Percentiles rank a stretch among this genome's conserved stretches.
phyloP scores from a whole-genome alignment of 1,284 basidiomycete species.

The Puccinia horiana region DNA sequence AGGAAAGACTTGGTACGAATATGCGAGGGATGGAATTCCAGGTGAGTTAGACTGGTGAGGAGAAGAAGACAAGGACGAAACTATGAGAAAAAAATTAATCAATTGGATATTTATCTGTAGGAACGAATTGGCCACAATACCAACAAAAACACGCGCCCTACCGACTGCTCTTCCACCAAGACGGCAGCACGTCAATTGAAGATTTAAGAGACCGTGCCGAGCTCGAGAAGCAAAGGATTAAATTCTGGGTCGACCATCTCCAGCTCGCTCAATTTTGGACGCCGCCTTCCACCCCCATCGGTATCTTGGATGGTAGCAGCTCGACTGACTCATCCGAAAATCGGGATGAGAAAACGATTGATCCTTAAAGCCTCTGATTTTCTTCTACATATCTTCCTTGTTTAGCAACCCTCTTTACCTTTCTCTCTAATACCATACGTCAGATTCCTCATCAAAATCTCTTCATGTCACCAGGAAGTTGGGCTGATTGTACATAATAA shows the following conservation, averaged over 20 bases:
- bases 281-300: neutral
- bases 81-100: neutral
- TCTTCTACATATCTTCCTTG: neutral
- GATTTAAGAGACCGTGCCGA: conserved; percentile 2
- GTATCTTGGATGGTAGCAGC: neutral
- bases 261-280: neutral
- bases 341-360: neutral
- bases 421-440: no score
- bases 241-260: conserved; percentile 15
- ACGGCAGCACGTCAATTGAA: neutral
- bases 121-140: conserved; percentile 30
- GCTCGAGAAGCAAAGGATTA: conserved; percentile 11
- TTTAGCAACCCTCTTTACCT: neutral
- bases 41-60: neutral
- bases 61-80: neutral
- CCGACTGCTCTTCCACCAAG: conserved; percentile 17
- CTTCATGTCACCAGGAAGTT: no score
- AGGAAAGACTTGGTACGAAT: conserved; percentile 27
- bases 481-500: no score
- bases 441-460: no score
- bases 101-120: neutral
- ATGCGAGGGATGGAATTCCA: conserved; percentile 21
- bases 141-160: conserved; percentile 1
- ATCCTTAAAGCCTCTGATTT: neutral
- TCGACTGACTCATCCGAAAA: neutral